phyloP scores from a whole-genome alignment of 2,329 filamentous ascomycete species.

The Clonostachys rosea region DNA sequence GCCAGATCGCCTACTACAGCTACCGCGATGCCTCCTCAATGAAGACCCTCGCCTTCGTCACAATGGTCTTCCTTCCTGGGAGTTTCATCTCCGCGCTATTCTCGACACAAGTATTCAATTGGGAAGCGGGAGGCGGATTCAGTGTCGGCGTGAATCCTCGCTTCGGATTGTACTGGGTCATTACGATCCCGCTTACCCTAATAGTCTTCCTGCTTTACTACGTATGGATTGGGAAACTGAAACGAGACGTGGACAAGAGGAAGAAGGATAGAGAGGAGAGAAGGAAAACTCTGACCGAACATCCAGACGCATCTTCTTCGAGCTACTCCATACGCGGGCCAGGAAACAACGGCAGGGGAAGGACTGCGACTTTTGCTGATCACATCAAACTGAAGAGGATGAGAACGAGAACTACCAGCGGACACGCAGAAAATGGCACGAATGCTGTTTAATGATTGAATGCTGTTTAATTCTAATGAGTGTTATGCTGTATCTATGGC shows the following conservation, averaged over 20 bases:
- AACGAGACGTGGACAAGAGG: not conserved
- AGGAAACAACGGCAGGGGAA: too few species aligned
- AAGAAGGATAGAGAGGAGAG: not conserved
- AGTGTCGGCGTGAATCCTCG: slow-evolving; percentile 23
- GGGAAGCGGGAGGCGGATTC: slow-evolving; percentile 18
- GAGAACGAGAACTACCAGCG: too few species aligned
- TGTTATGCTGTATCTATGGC: too few species aligned
- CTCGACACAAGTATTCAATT: slow-evolving; percentile 26
- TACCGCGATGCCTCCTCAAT: slow-evolving; percentile 35
- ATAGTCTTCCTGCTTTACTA: slow-evolving; percentile 27
- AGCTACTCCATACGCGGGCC: too few species aligned
- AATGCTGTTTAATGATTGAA: too few species aligned
- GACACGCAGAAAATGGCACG: too few species aligned
- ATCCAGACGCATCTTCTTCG: too few species aligned
- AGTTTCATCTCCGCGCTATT: slow-evolving; percentile 36
- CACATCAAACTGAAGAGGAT: too few species aligned
- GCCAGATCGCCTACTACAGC: slow-evolving; percentile 24
- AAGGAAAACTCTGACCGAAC: too few species aligned
- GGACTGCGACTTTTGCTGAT: too few species aligned
- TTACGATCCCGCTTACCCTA: slow-evolving; percentile 30
- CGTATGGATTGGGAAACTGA: slow-evolving; percentile 13
- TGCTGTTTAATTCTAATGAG: too few species aligned
- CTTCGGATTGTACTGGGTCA: slow-evolving; percentile 31
- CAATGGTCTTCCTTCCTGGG: slow-evolving; percentile 36
- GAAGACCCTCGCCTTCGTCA: slow-evolving; percentile 35